Base-by-base conservation (phyloP, 768 basidiomycete genomes). In the Termitomyces titanicus region DNA sequence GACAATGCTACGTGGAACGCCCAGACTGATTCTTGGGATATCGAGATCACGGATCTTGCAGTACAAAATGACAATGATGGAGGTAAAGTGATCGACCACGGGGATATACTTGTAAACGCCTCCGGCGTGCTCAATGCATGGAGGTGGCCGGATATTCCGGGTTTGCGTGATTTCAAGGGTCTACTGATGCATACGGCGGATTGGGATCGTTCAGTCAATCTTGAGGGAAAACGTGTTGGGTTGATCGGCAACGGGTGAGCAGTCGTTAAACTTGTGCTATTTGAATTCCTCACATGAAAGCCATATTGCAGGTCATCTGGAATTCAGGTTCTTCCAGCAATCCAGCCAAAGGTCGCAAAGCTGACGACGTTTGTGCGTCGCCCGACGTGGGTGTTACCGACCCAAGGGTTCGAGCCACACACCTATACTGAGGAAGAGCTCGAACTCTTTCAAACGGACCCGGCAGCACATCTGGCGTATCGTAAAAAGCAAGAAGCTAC, bases 391-490 rank as follows among this genome's bases (percentile, higher is more conserved):
- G 65, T 72, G 17, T 59, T 67, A 22, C 68, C 67, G 9, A 54
- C 60, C 7, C 67, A 59, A 53, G 65, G 62, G 7, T 61, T 63
- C 29, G 58, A 61, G 11, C 70, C 68, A 58, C 71, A 66, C 47
- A 60, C 72, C 59, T 71, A 67, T 54, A 62, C 71, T 5, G 70
- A 74, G 4, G 74, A 76, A 35, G 80, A 82, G 60, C 72, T 68
- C 42, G 61, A 64, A 13, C 58, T 60, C 10, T 77, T 82, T 61
- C 67, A 66, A 22, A 58, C 58, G 5, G 68, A 80, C 51, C 70
- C 73, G 0, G 64, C 59, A 38, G 75, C 71, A 43, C 77, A 73
- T 55, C 66, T 74, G 40, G 62, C 68, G 45, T 79, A 82, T 63
- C 67, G 78, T 12, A 76, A 75, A 34, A 64, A 62, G 27, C 55